These are phyloP conservation scores for Ophiostoma perfectum DNA, from an alignment of 2,329 filamentous ascomycete species.

Conservation along the genomic window DNA sequence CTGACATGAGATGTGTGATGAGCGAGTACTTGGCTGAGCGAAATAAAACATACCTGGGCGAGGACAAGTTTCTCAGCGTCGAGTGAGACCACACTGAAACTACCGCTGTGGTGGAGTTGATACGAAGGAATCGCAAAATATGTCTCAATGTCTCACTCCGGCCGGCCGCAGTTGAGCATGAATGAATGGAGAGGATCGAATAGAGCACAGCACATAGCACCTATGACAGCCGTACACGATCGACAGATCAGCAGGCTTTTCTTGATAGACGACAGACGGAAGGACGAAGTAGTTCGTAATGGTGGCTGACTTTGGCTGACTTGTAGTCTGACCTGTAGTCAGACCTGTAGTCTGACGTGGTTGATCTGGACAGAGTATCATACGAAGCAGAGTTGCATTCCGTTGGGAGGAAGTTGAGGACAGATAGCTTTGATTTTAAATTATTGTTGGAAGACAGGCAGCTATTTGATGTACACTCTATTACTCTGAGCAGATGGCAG, in stretches of 20 bases:
- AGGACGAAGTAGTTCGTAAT: not conserved
- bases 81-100: too few species aligned
- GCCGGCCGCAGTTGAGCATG: not conserved
- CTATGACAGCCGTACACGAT: constrained; percentile 4
- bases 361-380: not conserved
- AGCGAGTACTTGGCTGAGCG: too few species aligned
- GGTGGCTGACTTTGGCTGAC: constrained; percentile 3
- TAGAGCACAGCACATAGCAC: not conserved
- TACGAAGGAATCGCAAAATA: not conserved
- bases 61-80: too few species aligned
- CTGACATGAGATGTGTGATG: too few species aligned
- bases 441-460: not conserved
- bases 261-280: not conserved
- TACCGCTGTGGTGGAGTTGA: not conserved
- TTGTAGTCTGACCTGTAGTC: too few species aligned
- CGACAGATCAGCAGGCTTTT: not conserved
- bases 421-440: not conserved
- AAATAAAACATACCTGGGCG: too few species aligned
- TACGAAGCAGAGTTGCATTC: not conserved
- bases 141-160: not conserved
- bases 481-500: too few species aligned
- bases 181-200: too few species aligned
- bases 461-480: too few species aligned
- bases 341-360: too few species aligned
- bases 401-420: not conserved